Evolutionary conservation across 2,329 filamentous ascomycete genomes (phyloP).

Genomic region (Aphanocladium album): DNA sequence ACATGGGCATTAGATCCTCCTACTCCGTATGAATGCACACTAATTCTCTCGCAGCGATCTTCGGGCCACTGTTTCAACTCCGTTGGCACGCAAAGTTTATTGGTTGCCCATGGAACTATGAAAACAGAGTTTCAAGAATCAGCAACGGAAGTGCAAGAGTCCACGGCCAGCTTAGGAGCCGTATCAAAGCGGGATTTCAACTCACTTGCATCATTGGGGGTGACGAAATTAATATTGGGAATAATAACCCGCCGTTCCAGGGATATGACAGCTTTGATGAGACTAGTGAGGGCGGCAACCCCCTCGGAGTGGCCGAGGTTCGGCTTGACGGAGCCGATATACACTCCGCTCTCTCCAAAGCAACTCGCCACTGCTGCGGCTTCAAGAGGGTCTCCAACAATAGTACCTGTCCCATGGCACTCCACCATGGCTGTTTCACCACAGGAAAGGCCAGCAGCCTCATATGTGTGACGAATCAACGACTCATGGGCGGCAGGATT

Average conservation of each 20-base stretch:
- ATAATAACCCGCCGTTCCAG: conserved; percentile 25
- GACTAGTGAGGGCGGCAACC: conserved; percentile 25
- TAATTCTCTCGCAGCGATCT: conserved; percentile 22
- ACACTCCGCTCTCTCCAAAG: conserved; percentile 25
- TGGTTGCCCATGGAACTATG: neutral
- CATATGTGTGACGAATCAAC: conserved; percentile 36
- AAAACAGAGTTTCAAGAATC: too few relatives aligned
- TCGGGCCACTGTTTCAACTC: conserved; percentile 22
- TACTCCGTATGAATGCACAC: conserved; percentile 35
- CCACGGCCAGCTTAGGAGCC: too few relatives aligned
- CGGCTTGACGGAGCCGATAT: conserved; percentile 31
- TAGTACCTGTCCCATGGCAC: conserved; percentile 42
- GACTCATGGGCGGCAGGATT: conserved; percentile 30
- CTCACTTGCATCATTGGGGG: conserved; percentile 24
- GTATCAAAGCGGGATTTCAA: neutral
- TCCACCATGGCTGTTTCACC: conserved; percentile 27
- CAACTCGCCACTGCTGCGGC: conserved; percentile 28
- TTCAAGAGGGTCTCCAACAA: conserved; percentile 38
- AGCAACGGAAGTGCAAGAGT: too few relatives aligned
- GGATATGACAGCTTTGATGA: conserved; percentile 28
- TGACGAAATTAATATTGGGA: conserved; percentile 23
- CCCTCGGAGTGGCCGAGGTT: conserved; percentile 35
- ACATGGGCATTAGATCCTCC: conserved; percentile 35
- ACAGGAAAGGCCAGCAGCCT: conserved; percentile 21
- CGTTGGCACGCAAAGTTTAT: conserved; percentile 21